Conservation (phyloP, 2,329 filamentous ascomycete genomes). For the Cladorrhinum sp. region DNA sequence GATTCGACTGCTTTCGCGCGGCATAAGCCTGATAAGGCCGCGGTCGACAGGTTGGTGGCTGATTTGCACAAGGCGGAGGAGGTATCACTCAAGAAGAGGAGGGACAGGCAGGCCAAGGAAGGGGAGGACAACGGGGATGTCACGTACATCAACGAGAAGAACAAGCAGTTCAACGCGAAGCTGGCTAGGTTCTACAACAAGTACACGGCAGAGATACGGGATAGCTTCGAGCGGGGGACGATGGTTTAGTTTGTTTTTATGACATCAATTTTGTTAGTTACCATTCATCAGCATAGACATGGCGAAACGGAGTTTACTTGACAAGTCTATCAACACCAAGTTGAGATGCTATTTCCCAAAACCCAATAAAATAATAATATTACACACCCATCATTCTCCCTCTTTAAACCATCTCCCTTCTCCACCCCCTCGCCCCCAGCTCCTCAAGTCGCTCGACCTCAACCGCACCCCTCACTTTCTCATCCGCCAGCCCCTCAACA, state of each 20-base stretch:
- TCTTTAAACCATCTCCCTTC: constrained; percentile 85
- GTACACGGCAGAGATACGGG: constrained; percentile 94
- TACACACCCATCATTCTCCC: too few species aligned
- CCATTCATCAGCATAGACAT: constrained; percentile 9
- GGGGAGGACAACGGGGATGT: constrained; percentile 81
- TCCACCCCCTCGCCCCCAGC: constrained; percentile 79
- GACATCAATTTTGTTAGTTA: constrained; percentile 4
- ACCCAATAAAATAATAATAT: constrained; percentile 4
- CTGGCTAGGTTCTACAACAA: constrained; percentile 95
- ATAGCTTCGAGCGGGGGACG: constrained; percentile 95
- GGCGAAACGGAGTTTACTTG: constrained; percentile 17
- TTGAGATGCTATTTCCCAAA: too few species aligned
- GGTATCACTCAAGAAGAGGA: constrained; percentile 77
- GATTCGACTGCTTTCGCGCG: constrained; percentile 78
- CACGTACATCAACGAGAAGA: constrained; percentile 99
- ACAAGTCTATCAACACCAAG: constrained; percentile 24
- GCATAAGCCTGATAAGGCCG: constrained; percentile 82
- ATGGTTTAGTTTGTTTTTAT: constrained; percentile 70
- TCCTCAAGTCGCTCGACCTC: constrained; percentile 78
- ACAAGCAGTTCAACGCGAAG: constrained; percentile 99
- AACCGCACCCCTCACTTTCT: constrained; percentile 68
- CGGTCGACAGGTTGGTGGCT: constrained; percentile 80
- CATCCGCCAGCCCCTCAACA: constrained; percentile 79
- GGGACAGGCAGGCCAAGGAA: constrained; percentile 70
- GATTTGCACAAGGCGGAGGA: constrained; percentile 90